Base-by-base conservation (phyloP, 345 rosid genomes). In the Lagerstroemia speciosa region DNA sequence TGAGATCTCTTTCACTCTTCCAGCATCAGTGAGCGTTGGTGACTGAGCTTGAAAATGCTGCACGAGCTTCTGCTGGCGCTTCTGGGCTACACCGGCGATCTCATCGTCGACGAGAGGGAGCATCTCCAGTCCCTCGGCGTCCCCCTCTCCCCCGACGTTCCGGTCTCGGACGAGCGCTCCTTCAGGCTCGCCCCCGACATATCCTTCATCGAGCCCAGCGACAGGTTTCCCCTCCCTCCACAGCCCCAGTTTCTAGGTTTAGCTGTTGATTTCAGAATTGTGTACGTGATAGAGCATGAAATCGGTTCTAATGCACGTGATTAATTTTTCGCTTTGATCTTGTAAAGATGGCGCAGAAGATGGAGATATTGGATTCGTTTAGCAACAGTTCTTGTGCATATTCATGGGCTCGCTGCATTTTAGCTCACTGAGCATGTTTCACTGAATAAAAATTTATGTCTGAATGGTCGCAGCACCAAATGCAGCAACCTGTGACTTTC, bases 151-250 rank as follows among this genome's bases (percentile, higher is more conserved):
- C 78, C 86, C 29, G 88, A 88, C 77, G 81, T 89, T 20, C 81
- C 90, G 67, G 71, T 92, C 80, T 82, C 94, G 45, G 88, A 86
- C 24, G 82, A 87, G 55, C 76, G 78, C 70, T 72, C 95, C 68
- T 91, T 89, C 84, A 88, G 80, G 82, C 89, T 91, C 76, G 96
- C 97, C 66, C 88, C 97, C 19, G 96, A 93, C 70, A 84, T 89
- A 80, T 94, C 96, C 79, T 91, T 88, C 76, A 78, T 94, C 77
- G 81, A 94, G 61, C 90, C 90, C 74, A 82, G 87, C 76, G 99
- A 94, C 53, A 87, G 91, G 99, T 89, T 70, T 19, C 22, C 41
- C 41, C 31, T 9, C 32, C 26, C 5, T 22, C 55, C 55, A 19
- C n/a, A 8, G 6, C 0, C 55, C 55, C 55, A n/a, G 32, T 62